Evolutionary conservation across 192 early-diverging fungal genomes (phyloP).

Genomic region (Backusella luteola): DNA sequence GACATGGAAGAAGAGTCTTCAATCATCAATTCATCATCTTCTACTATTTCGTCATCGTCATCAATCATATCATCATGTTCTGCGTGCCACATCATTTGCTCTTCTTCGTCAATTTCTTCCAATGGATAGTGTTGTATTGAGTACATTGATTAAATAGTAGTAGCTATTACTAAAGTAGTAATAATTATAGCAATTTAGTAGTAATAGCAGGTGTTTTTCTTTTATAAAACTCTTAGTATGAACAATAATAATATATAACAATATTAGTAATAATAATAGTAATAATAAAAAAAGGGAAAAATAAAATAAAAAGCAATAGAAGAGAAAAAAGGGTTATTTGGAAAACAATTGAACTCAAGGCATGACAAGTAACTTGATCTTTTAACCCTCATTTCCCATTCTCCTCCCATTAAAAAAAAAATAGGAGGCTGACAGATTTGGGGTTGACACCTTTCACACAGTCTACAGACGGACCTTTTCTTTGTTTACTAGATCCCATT

Average conservation of each 20-base stretch:
- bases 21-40: slow-evolving; percentile 37
- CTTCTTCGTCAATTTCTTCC: slow-evolving; percentile 12
- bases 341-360: neutral
- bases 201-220: neutral
- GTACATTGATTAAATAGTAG: neutral
- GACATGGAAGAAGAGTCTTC: slow-evolving; percentile 40
- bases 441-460: neutral
- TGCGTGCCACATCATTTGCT: slow-evolving; percentile 1
- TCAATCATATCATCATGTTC: slow-evolving; percentile 3
- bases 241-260: neutral
- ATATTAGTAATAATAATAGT: neutral
- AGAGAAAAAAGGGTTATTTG: slow-evolving; percentile 1
- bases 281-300: neutral
- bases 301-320: neutral
- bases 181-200: neutral
- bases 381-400: neutral
- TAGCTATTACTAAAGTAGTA: neutral
- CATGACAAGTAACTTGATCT: neutral
- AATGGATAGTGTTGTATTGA: neutral
- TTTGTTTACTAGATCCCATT: neutral
- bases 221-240: neutral
- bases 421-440: slow-evolving; percentile 2
- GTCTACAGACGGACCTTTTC: neutral
- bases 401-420: slow-evolving; percentile 3
- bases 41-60: slow-evolving; percentile 27